Base-by-base conservation (phyloP, 2,329 filamentous ascomycete species). In the Arachnomyces sp. region DNA sequence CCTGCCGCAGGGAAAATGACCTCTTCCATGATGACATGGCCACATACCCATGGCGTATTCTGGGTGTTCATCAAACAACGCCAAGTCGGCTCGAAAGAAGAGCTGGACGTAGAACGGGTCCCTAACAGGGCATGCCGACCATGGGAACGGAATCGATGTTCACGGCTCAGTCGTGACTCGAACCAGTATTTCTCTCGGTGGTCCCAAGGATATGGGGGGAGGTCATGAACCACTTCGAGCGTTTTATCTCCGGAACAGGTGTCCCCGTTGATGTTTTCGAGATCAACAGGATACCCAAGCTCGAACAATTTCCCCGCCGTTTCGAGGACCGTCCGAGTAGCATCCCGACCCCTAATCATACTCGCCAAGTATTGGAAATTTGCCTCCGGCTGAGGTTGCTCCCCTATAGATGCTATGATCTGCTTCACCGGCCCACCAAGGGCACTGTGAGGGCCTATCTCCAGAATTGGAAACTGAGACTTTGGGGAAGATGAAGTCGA, bases 1-100 rank as follows among this genome's bases (percentile, higher is more conserved):
- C 57, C 67, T 0, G 69, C 60, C 2, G 47, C 59, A 0, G 70
- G 69, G 31, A 67, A 67, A 1, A 73, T 47, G 1, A 63, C 47
- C 4, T 62, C 49, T 1, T 51, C 51, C 0, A 55, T 47, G 1
- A 74, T 44, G 17, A 52, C 52, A 42, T 75, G 67, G 34, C 70
- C 63, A 0, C 46, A 44, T 1, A 73, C 36, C 72, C 72, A 75
- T 16, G 36, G 36, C 25, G 31, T 3, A 15, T 11, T 13, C 3
- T 38, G 25, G 16, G 63, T 39, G 2, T 55, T 48, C 1, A 72
- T 44, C 2, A 65, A 34, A 31, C 66, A 65, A 1, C 62, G 49
- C 63, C 65, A 74, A 0, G 43, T 37, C 0, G 66, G 64, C 9
- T 58, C 47, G 2, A 52, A 31, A 44, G 41, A 12, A 44, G 30